Base-by-base conservation (phyloP, 805 yeast genomes). In the Teunomyces stri region DNA sequence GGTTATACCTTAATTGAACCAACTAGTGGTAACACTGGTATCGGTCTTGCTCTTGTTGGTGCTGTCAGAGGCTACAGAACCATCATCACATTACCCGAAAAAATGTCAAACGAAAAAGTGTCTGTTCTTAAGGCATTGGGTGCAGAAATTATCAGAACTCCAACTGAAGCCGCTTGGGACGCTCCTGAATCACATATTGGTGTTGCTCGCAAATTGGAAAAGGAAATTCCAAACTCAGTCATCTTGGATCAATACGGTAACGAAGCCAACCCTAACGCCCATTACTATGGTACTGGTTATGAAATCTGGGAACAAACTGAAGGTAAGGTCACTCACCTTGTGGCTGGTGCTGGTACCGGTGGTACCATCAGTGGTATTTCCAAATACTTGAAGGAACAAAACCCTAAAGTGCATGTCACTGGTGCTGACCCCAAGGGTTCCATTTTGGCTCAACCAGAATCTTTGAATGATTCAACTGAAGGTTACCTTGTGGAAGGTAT, bases 331-430 rank as follows among this genome's bases (percentile, higher is more conserved):
- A 81, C 81, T 46, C 89, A 84, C 51, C 74, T 89, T 39, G 86
- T 89, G 46, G 96, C 96, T 33, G 96, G 96, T 65, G 96, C 96
- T 6, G 96, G 96, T 70, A 88, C 96, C 48, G 96, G 96, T 69
- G 99, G 99, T 48, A 94, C 99, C 1, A 89, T 92, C 40, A 75
- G 96, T n/a, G 99, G 99, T 47, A 90, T 90, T 25, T 80, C 96
- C 3, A 76, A 76, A 50, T 94, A 75, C 65, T 74, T 92, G 57
- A 87, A 87, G 71, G 87, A 82, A 64, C 78, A 84, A 65, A 78
- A 86, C 66, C 69, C 82, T 21, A 69, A 80, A 12, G 72, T 88
- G 52, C 65, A 74, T 49, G 79, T 88, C 37, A 76, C 84, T 43
- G 96, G 85, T 55, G 96, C 95, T 37, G 96, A 88, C 70, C 96